Percentiles rank a stretch among this genome's conserved stretches.
Conservation (phyloP, 345 rosid genomes). For the Chamaenerion angustifolium region DNA sequence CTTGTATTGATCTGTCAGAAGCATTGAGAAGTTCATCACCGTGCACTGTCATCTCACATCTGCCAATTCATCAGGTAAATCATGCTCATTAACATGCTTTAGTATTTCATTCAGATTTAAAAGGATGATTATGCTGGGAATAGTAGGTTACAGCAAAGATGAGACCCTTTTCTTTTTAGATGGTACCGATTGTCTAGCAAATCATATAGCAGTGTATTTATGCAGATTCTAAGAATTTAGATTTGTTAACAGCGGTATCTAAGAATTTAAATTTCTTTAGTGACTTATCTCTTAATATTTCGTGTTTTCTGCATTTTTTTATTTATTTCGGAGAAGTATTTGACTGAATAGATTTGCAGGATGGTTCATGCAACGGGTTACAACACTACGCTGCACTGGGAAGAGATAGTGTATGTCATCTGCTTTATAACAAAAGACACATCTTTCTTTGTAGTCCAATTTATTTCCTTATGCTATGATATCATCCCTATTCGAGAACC, state of each 20-base stretch:
- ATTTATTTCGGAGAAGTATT: background rate
- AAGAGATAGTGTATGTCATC: constrained; percentile 67
- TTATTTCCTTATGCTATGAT: too few species aligned
- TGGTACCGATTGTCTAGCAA: too few species aligned
- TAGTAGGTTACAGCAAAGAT: too few species aligned
- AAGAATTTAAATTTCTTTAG: too few species aligned
- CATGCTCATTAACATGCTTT: background rate
- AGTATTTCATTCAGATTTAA: background rate
- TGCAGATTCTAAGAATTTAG: too few species aligned
- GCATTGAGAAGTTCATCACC: constrained; percentile 82
- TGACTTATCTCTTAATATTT: background rate
- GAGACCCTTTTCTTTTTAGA: too few species aligned
- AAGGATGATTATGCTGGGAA: background rate
- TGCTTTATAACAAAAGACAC: background rate
- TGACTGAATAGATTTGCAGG: constrained; percentile 24
- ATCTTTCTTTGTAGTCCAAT: too few species aligned
- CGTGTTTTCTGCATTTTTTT: background rate
- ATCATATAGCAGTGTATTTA: too few species aligned
- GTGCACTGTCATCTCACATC: constrained; percentile 46
- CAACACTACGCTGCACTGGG: constrained; percentile 99
- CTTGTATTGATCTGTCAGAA: constrained; percentile 70
- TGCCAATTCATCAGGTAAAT: constrained; percentile 92
- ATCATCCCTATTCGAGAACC: too few species aligned
- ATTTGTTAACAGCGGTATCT: too few species aligned
- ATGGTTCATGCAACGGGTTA: constrained; percentile 97